phyloP scores from a whole-genome alignment of 768 basidiomycete genomes.

The Amanita phalloides region DNA sequence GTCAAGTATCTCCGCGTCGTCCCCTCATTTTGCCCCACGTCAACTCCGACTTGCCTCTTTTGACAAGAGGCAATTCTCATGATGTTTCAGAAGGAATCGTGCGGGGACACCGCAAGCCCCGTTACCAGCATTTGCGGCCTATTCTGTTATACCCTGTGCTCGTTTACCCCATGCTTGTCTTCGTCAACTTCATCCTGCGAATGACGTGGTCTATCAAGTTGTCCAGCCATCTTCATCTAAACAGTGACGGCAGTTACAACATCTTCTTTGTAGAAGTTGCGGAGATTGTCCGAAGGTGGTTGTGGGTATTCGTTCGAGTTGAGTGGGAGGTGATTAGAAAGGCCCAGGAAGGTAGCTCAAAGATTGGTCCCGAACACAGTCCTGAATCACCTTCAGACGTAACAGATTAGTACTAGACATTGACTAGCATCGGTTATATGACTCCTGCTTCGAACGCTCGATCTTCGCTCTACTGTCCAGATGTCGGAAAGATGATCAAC shows the following conservation, averaged over 20 bases:
- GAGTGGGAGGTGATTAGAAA: constrained; percentile 91
- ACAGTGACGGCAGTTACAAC: constrained; percentile 64
- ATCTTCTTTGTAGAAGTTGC: constrained; percentile 90
- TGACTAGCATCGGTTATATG: no score
- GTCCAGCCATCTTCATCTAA: constrained; percentile 73
- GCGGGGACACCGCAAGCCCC: not conserved
- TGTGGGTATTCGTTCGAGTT: constrained; percentile 95
- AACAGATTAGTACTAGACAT: not conserved
- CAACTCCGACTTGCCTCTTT: constrained; percentile 25
- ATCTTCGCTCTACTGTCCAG: no score
- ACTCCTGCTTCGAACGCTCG: no score
- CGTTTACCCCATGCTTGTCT: constrained; percentile 73
- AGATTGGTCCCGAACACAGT: constrained; percentile 7
- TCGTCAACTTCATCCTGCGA: constrained; percentile 78
- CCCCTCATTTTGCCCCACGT: constrained; percentile 35
- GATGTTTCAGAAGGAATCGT: not conserved
- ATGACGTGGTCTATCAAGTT: constrained; percentile 93
- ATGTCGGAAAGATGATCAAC: no score
- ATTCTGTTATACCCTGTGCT: constrained; percentile 71
- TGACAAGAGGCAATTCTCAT: constrained; percentile 9
- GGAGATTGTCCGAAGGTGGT: constrained; percentile 86
- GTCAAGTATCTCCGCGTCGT: constrained; percentile 25
- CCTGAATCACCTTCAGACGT: not conserved
- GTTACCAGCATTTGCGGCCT: constrained; percentile 51
- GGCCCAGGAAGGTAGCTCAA: constrained; percentile 20